Conservation (phyloP, 148 eudicot genomes). For the Amaranthus palmeri region DNA sequence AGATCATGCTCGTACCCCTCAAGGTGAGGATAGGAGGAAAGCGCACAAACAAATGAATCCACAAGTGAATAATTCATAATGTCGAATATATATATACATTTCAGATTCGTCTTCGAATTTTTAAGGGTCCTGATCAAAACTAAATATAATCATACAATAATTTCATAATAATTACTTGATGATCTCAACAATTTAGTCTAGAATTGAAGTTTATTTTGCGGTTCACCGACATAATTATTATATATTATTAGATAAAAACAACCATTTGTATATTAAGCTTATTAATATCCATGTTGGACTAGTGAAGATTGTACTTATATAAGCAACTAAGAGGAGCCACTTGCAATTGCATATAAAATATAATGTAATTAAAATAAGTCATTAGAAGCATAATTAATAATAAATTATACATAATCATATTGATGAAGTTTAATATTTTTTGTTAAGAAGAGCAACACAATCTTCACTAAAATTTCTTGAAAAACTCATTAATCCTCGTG, state of each 20-base stretch:
- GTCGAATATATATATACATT: no score
- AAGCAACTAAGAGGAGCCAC: neutral
- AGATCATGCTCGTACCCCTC: no score
- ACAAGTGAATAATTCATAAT: no score
- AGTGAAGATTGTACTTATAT: constrained; percentile 4
- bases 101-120: no score
- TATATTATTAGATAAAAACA: neutral
- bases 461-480: constrained; percentile 21
- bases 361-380: no score
- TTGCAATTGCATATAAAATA: neutral
- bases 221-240: constrained; percentile 11
- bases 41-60: no score
- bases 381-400: constrained; percentile 5
- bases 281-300: constrained; percentile 1
- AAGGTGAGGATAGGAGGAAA: no score
- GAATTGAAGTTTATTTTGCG: neutral
- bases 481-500: constrained; percentile 13
- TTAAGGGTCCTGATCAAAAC: no score
- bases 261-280: neutral
- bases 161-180: neutral
- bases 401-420: no score
- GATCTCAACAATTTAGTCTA: neutral
- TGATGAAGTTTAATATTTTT: neutral
- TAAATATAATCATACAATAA: no score
- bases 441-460: constrained; percentile 11